Conservation (phyloP, 495 filamentous ascomycete species). For the Choiromyces venosus region DNA sequence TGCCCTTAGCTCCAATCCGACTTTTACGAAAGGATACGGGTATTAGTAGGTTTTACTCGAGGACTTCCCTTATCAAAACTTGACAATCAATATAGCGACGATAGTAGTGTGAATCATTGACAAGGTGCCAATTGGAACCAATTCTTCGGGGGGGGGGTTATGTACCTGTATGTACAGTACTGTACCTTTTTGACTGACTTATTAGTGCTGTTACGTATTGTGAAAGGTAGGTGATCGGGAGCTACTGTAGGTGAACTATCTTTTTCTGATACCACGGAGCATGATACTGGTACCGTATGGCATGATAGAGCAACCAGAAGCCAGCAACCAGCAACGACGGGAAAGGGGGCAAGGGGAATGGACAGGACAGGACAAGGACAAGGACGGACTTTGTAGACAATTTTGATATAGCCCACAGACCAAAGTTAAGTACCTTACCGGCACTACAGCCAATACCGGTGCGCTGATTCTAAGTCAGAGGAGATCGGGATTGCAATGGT, state of each 20-base stretch:
- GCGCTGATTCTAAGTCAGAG: not conserved
- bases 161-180: not conserved
- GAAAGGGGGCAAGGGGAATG: not conserved
- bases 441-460: not conserved
- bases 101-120: not conserved
- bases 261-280: not conserved
- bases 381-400: not conserved
- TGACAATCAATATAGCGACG: not conserved
- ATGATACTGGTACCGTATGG: not conserved
- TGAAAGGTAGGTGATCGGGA: not conserved
- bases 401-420: not conserved
- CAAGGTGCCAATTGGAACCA: not conserved
- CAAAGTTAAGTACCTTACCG: not conserved
- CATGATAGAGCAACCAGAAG: not conserved
- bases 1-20: too few relatives aligned
- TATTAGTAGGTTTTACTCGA: not conserved
- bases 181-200: not conserved
- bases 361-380: too few relatives aligned
- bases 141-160: not conserved
- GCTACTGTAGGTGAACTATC: not conserved
- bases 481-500: not conserved
- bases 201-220: not conserved
- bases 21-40: too few relatives aligned
- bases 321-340: not conserved
- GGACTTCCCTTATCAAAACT: not conserved